phyloP scores from a whole-genome alignment of 441 rosid species.

The Erysimum cheiri region DNA sequence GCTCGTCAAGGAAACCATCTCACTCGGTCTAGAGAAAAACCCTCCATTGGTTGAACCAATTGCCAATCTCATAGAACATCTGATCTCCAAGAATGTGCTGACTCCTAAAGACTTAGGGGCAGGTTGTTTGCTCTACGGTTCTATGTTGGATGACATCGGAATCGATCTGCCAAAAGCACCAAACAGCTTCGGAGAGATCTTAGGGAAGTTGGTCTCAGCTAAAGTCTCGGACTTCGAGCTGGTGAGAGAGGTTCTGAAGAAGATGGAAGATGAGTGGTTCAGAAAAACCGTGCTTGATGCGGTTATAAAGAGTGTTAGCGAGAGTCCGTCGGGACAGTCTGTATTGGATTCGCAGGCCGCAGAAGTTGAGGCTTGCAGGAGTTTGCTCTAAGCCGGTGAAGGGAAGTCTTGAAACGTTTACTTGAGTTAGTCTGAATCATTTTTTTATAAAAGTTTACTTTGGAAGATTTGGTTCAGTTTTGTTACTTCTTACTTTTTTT shows the following conservation, averaged over 20 bases:
- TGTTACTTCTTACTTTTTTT: not conserved
- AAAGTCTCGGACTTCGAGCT: conserved; percentile 45
- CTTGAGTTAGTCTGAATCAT: conserved; percentile 12
- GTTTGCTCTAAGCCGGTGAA: conserved; percentile 12
- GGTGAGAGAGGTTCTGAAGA: conserved; percentile 48
- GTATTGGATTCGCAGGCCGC: conserved; percentile 47
- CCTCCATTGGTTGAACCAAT: conserved; percentile 52
- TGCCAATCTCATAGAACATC: conserved; percentile 47
- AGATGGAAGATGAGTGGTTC: conserved; percentile 53
- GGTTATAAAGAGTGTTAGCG: conserved; percentile 40
- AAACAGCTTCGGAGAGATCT: conserved; percentile 54
- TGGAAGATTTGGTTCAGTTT: conserved; percentile 12
- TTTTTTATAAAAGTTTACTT: not conserved
- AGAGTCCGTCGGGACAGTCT: conserved; percentile 44
- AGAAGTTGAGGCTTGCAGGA: conserved; percentile 48
- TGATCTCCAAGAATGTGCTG: conserved; percentile 49
- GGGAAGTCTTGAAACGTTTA: conserved; percentile 7
- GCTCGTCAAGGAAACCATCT: conserved; percentile 59
- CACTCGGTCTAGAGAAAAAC: conserved; percentile 55
- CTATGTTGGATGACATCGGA: conserved; percentile 58
- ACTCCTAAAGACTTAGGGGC: conserved; percentile 46
- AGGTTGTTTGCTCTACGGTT: conserved; percentile 53
- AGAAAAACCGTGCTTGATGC: conserved; percentile 49
- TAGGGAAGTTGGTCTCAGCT: conserved; percentile 49
- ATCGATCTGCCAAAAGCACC: conserved; percentile 74